Conservation (phyloP, 495 filamentous ascomycete species). For the Tuber microsphaerosporum region DNA sequence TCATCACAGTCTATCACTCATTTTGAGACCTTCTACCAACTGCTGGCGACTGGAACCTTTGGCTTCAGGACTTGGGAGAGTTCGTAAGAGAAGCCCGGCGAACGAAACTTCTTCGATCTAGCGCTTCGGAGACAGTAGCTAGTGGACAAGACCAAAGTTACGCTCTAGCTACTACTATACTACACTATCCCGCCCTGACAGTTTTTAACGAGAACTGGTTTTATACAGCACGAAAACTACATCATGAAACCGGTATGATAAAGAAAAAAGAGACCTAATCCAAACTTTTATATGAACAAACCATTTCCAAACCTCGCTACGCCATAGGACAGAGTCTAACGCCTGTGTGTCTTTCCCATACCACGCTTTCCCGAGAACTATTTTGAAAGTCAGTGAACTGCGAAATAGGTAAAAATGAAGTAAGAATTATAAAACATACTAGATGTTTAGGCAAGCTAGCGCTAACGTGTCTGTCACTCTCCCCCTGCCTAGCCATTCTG, state of each 20-base stretch:
- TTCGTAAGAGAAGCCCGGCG: background rate
- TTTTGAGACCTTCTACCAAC: background rate
- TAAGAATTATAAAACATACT: constrained; percentile 47
- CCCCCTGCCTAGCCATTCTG: constrained; percentile 88
- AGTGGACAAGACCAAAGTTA: background rate
- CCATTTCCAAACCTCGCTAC: background rate
- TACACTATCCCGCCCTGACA: background rate
- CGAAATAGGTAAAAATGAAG: background rate
- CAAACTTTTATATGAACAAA: constrained; percentile 25
- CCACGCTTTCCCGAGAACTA: constrained; percentile 55
- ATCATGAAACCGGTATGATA: constrained; percentile 15
- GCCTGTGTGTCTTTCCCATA: constrained; percentile 53
- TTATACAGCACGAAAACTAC: constrained; percentile 2
- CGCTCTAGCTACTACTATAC: background rate
- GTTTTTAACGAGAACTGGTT: background rate
- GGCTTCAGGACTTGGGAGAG: background rate
- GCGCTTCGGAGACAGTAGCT: background rate
- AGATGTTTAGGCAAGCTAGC: constrained; percentile 81
- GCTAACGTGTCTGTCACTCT: constrained; percentile 87
- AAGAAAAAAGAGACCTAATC: constrained; percentile 8
- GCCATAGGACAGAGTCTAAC: constrained; percentile 37
- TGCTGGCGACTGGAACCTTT: background rate
- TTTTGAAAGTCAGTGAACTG: constrained; percentile 40
- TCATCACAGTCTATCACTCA: background rate
- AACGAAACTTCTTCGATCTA: background rate